Percentiles rank a stretch among this genome's conserved stretches.
phyloP scores from a whole-genome alignment of 495 filamentous ascomycete genomes.

The Penicillium paxilli region DNA sequence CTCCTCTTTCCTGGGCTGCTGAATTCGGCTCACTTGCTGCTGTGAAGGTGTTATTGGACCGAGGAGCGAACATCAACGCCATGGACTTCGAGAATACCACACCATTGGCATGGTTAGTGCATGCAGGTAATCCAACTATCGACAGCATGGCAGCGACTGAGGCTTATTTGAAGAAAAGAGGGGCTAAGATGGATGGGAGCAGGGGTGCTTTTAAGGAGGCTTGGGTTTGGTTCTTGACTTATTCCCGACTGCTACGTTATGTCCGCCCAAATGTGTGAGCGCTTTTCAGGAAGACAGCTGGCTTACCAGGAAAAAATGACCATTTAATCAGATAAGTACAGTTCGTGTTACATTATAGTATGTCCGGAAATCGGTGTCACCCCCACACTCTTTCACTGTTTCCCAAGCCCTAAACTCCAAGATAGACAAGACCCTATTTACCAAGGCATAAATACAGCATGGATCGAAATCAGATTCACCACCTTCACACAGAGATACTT shows the following conservation, averaged over 20 bases:
- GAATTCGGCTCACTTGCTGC: too few species aligned
- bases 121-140: background rate
- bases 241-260: background rate
- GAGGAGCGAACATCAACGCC: background rate
- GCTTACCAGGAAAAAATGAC: too few species aligned
- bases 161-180: background rate
- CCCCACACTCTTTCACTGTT: too few species aligned
- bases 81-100: background rate
- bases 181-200: background rate
- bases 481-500: background rate
- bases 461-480: background rate
- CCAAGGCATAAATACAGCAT: too few species aligned
- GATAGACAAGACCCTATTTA: too few species aligned
- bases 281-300: background rate
- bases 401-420: too few species aligned
- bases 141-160: background rate
- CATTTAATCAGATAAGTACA: too few species aligned
- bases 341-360: too few species aligned
- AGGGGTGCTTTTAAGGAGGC: background rate
- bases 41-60: background rate
- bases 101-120: background rate
- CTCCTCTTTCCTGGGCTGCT: too few species aligned
- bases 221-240: background rate
- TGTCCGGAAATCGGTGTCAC: too few species aligned
- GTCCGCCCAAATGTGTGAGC: background rate